A percentile compares a stretch with the other conserved stretches of the same genome.
These are phyloP conservation scores for Dimargaris cristalligena DNA, from an alignment of 192 early-diverging fungal genomes.

Conservation along the genomic window DNA sequence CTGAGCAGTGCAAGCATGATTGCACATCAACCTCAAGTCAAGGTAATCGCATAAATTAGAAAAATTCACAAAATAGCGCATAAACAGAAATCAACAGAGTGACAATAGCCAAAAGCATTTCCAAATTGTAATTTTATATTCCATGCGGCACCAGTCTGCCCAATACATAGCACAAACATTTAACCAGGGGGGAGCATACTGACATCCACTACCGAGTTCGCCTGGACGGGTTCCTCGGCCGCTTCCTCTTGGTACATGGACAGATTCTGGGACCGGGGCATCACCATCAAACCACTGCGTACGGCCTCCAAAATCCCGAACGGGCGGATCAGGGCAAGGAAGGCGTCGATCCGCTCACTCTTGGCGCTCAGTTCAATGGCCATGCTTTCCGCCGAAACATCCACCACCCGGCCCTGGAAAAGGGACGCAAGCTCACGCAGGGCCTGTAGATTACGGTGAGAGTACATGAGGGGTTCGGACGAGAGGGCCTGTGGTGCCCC, in stretches of 20 bases:
- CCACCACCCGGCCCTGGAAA: constrained; percentile 76
- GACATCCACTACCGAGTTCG: constrained; percentile 57
- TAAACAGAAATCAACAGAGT: neutral
- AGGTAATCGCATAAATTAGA: neutral
- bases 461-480: constrained; percentile 29
- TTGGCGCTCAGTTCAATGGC: constrained; percentile 84
- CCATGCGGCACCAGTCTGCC: too few relatives aligned
- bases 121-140: too few relatives aligned
- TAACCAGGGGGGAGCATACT: constrained; percentile 87
- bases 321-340: constrained; percentile 83
- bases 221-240: constrained; percentile 37
- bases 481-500: neutral
- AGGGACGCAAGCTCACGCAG: constrained; percentile 66
- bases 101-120: too few relatives aligned
- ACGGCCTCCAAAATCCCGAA: constrained; percentile 91
- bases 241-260: constrained; percentile 49
- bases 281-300: constrained; percentile 90
- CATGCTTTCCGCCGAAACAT: constrained; percentile 65
- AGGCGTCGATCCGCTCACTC: constrained; percentile 71
- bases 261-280: constrained; percentile 78
- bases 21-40: too few relatives aligned
- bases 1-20: too few relatives aligned
- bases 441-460: constrained; percentile 52
- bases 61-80: neutral
- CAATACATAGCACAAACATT: too few relatives aligned